phyloP scores from a whole-genome alignment of 306 rosid species.

The Citrullus colocynthis region DNA sequence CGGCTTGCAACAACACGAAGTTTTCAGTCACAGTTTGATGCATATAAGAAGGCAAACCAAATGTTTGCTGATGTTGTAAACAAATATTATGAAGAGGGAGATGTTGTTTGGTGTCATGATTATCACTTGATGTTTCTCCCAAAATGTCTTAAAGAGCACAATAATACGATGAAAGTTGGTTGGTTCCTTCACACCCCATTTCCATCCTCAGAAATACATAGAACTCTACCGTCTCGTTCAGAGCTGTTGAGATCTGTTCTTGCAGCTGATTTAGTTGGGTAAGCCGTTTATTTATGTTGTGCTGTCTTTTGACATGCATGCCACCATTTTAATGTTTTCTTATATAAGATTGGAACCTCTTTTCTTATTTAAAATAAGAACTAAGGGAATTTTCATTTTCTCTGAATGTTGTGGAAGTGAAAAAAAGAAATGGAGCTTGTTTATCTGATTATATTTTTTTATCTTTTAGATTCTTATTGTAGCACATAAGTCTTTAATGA shows the following conservation, averaged over 20 bases:
- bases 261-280: conserved; percentile 96
- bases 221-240: conserved; percentile 79
- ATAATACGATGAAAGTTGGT: conserved; percentile 79
- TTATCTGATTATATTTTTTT: not conserved
- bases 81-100: conserved; percentile 77
- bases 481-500: not conserved
- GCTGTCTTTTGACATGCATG: not conserved
- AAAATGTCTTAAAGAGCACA: conserved; percentile 66
- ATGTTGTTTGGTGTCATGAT: conserved; percentile 94
- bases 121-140: conserved; percentile 98
- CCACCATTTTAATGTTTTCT: not conserved
- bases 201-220: conserved; percentile 96
- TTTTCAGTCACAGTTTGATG: conserved; percentile 91
- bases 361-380: not conserved
- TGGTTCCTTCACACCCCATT: conserved; percentile 99
- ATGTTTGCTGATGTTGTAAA: conserved; percentile 92
- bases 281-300: conserved; percentile 19
- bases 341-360: not conserved
- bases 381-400: not conserved
- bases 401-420: not conserved
- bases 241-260: conserved; percentile 86
- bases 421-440: not conserved
- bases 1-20: conserved; percentile 88
- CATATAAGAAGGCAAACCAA: conserved; percentile 85
- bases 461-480: not conserved